Evolutionary conservation across 1,284 basidiomycete species (phyloP).

Genomic region (Cryptococcus hybrid): DNA sequence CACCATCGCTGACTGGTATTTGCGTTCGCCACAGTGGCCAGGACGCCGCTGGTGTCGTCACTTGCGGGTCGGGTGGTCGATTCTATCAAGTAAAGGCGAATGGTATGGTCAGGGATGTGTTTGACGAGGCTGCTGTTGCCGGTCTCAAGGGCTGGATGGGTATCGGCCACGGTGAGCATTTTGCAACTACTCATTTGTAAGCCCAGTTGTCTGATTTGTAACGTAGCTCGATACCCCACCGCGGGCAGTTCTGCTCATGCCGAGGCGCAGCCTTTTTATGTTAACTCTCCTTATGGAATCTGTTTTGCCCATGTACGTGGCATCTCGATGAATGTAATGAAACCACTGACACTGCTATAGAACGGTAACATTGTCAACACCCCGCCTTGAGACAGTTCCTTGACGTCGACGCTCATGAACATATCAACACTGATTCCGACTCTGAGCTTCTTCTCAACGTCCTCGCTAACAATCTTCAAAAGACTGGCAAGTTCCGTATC

Average conservation of each 20-base stretch:
- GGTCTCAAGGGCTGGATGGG: slow-evolving; percentile 93
- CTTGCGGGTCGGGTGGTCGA: slow-evolving; percentile 90
- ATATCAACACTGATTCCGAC: slow-evolving; percentile 99
- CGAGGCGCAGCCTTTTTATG: slow-evolving; percentile 99
- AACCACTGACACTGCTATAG: slow-evolving; percentile 52
- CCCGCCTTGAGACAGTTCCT: slow-evolving; percentile 78
- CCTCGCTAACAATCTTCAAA: slow-evolving; percentile 95
- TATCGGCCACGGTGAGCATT: slow-evolving; percentile 82
- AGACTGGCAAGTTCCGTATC: slow-evolving; percentile 99
- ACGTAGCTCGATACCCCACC: slow-evolving; percentile 89
- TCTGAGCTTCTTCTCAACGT: slow-evolving; percentile 97
- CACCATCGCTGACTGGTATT: background rate
- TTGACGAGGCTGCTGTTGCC: slow-evolving; percentile 75
- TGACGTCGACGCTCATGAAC: slow-evolving; percentile 94
- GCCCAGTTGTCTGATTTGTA: slow-evolving; percentile 5
- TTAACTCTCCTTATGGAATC: slow-evolving; percentile 94
- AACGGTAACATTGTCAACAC: slow-evolving; percentile 99
- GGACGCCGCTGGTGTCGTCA: slow-evolving; percentile 97
- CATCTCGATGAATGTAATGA: background rate
- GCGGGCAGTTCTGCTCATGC: slow-evolving; percentile 95
- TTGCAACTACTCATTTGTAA: slow-evolving; percentile 35
- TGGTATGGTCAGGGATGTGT: slow-evolving; percentile 99
- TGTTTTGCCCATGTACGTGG: slow-evolving; percentile 88
- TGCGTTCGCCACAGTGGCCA: slow-evolving; percentile 60
- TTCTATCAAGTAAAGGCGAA: slow-evolving; percentile 99